A percentile compares a stretch with the other conserved stretches of the same genome.
phyloP scores from a whole-genome alignment of 176 grass and related monocot species.

The Tillandsia fasciculata region DNA sequence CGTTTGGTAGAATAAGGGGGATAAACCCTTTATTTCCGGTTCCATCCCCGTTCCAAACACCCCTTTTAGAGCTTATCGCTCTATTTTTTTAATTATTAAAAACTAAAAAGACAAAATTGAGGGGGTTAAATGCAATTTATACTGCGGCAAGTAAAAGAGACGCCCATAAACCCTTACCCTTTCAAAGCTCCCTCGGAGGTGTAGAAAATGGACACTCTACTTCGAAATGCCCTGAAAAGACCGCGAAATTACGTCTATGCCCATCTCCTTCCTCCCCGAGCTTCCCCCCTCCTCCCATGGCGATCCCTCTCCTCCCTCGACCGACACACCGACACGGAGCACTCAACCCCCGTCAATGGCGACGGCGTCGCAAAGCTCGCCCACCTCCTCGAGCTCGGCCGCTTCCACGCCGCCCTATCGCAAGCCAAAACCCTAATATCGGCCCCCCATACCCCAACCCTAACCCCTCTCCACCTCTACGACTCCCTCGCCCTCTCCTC shows the following conservation, averaged over 20 bases:
- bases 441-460: constrained; percentile 14
- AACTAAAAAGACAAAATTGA: no score
- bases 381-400: constrained; percentile 4
- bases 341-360: neutral
- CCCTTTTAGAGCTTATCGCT: no score
- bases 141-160: no score
- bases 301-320: constrained; percentile 12
- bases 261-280: neutral
- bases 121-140: no score
- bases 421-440: constrained; percentile 29
- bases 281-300: neutral
- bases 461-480: constrained; percentile 21
- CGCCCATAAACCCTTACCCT: no score
- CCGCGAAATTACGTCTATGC: neutral
- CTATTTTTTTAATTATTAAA: no score
- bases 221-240: neutral
- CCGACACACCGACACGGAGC: neutral
- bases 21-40: no score
- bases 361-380: neutral
- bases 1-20: no score
- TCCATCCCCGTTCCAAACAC: no score
- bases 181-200: no score
- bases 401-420: constrained; percentile 33
- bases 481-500: constrained; percentile 24
- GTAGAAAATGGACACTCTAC: neutral